Evolutionary conservation across 2,329 filamentous ascomycete genomes (phyloP).

Genomic region (Ceratocystis colombiana): DNA sequence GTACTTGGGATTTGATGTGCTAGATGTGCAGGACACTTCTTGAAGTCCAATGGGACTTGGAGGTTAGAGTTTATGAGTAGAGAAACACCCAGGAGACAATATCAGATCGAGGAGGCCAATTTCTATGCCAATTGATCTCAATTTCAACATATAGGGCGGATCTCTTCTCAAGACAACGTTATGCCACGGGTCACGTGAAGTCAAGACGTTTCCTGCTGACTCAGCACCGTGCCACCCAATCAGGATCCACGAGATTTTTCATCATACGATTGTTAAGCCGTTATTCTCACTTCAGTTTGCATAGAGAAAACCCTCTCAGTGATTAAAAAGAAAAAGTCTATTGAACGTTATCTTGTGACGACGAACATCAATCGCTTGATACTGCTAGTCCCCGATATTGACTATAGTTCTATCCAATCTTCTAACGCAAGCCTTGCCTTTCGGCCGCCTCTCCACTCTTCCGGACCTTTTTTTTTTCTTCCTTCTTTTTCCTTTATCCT

Average conservation of each 20-base stretch:
- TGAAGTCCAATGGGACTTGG: background rate
- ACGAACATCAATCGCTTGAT: background rate
- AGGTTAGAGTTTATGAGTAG: too few relatives aligned
- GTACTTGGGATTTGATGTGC: background rate
- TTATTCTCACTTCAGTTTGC: slow-evolving; percentile 4
- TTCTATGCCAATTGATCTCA: background rate
- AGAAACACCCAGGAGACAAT: too few relatives aligned
- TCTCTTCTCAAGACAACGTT: background rate
- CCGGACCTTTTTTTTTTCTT: slow-evolving; percentile 14
- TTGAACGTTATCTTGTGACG: slow-evolving; percentile 14
- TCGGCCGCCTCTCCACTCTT: slow-evolving; percentile 23
- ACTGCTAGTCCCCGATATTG: background rate
- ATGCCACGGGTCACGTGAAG: slow-evolving; percentile 20
- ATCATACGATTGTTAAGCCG: slow-evolving; percentile 24
- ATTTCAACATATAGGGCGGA: background rate
- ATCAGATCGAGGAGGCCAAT: too few relatives aligned
- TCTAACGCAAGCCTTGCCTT: background rate
- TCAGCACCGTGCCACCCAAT: slow-evolving; percentile 22
- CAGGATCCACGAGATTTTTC: slow-evolving; percentile 21
- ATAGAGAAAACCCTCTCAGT: slow-evolving; percentile 19
- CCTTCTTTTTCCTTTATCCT: slow-evolving; percentile 11
- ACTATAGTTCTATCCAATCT: background rate
- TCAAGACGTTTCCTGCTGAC: slow-evolving; percentile 11
- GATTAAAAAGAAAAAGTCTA: slow-evolving; percentile 16
- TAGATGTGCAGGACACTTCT: background rate